Evolutionary conservation across 2,329 filamentous ascomycete species (phyloP).

Genomic region (Didymella sp.): DNA sequence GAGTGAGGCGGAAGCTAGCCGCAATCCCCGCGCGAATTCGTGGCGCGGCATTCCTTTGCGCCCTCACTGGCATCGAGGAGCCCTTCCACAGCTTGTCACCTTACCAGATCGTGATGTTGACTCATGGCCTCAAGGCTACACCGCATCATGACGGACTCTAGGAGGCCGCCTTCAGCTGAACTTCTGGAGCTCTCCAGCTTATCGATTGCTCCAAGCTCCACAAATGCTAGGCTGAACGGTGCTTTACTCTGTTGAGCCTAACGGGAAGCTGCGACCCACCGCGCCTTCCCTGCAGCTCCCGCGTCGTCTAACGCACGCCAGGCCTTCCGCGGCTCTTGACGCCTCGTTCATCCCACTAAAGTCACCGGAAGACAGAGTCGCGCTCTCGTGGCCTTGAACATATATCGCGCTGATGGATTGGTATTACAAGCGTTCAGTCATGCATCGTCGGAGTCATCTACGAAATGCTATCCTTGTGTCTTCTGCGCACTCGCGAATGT

Average conservation of each 20-base stretch:
- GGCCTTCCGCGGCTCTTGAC: constrained; percentile 19
- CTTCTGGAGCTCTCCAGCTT: constrained; percentile 9
- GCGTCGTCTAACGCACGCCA: constrained; percentile 19
- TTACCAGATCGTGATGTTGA: constrained; percentile 12
- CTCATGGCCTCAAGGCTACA: constrained; percentile 9
- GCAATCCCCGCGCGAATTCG: constrained; percentile 18
- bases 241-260: constrained; percentile 24
- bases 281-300: constrained; percentile 35
- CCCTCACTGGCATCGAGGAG: constrained; percentile 13
- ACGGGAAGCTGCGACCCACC: constrained; percentile 28
- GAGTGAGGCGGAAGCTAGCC: constrained; percentile 37
- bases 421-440: background rate
- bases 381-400: background rate
- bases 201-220: constrained; percentile 20
- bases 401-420: background rate
- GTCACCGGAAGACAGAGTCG: background rate
- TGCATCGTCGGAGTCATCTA: background rate
- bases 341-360: background rate
- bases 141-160: constrained; percentile 6
- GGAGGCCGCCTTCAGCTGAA: constrained; percentile 16
- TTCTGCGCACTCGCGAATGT: constrained; percentile 62
- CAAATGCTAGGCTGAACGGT: constrained; percentile 30
- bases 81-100: constrained; percentile 12
- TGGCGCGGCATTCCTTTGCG: constrained; percentile 16
- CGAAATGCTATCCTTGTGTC: background rate